phyloP scores from a whole-genome alignment of 1,284 basidiomycete genomes.

The Fomitopsis palustris region DNA sequence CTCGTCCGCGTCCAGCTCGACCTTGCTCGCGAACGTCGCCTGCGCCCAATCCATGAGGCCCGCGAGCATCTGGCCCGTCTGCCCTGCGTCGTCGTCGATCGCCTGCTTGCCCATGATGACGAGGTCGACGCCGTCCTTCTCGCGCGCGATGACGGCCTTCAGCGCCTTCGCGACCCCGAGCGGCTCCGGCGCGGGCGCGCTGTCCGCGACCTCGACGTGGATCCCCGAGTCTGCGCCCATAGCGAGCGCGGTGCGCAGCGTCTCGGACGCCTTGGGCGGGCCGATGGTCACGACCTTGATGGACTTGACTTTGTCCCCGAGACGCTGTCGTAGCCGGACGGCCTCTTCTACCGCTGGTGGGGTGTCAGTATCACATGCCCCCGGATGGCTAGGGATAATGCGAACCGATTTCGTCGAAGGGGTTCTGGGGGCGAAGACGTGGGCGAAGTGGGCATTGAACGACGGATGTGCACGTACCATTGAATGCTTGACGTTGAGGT shows the following conservation, averaged over 20 bases:
- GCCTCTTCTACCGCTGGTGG: conserved; percentile 93
- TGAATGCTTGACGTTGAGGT: conserved; percentile 94
- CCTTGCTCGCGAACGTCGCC: conserved; percentile 92
- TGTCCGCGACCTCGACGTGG: conserved; percentile 85
- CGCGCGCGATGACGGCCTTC: conserved; percentile 71
- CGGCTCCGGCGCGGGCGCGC: conserved; percentile 73
- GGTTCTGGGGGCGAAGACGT: conserved; percentile 59
- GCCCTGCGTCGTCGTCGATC: conserved; percentile 96
- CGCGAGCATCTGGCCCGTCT: conserved; percentile 97
- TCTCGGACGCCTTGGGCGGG: conserved; percentile 87
- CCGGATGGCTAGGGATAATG: background rate
- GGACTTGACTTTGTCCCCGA: conserved; percentile 72
- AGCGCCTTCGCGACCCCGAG: conserved; percentile 86
- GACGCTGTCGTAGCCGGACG: conserved; percentile 84
- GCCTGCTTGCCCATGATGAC: conserved; percentile 99
- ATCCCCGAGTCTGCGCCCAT: conserved; percentile 97
- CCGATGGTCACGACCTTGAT: conserved; percentile 95
- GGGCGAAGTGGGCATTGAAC: background rate
- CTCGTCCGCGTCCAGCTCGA: conserved; percentile 71
- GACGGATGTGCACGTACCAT: conserved; percentile 61
- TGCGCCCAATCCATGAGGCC: conserved; percentile 92
- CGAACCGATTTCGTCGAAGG: conserved; percentile 94
- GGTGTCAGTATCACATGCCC: conserved; percentile 10
- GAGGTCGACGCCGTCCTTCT: conserved; percentile 73
- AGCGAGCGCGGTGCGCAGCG: conserved; percentile 92